phyloP scores from a whole-genome alignment of 1,284 basidiomycete species.

The Marasmius fiardii region DNA sequence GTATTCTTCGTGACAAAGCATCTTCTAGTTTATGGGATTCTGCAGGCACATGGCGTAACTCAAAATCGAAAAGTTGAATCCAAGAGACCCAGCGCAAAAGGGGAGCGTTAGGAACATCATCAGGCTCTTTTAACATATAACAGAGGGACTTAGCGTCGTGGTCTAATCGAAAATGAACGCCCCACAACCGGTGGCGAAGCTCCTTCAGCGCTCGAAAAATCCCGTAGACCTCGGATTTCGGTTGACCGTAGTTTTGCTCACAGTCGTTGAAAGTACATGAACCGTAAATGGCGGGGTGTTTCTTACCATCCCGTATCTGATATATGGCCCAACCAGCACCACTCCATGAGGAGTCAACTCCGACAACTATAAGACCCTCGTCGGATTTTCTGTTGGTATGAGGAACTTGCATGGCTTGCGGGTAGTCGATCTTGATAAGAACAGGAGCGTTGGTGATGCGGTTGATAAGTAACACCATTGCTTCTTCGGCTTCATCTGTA shows the following conservation, averaged over 20 bases:
- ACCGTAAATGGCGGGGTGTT: slow-evolving; percentile 25
- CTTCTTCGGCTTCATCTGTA: slow-evolving; percentile 15
- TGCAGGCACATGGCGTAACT: slow-evolving; percentile 27
- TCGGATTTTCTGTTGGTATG: slow-evolving; percentile 7
- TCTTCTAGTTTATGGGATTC: slow-evolving; percentile 24
- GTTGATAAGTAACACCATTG: slow-evolving; percentile 25
- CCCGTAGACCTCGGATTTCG: slow-evolving; percentile 35
- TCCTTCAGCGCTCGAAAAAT: slow-evolving; percentile 30
- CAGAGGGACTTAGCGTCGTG: slow-evolving; percentile 30
- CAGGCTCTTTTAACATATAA: slow-evolving; percentile 31
- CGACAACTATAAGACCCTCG: slow-evolving; percentile 27
- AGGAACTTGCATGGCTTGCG: slow-evolving; percentile 12
- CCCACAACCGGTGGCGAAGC: slow-evolving; percentile 25
- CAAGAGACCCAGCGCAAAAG: slow-evolving; percentile 32
- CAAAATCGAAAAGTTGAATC: slow-evolving; percentile 29
- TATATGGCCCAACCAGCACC: slow-evolving; percentile 30
- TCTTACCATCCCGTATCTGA: slow-evolving; percentile 20
- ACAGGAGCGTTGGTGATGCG: slow-evolving; percentile 22
- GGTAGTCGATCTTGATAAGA: slow-evolving; percentile 26
- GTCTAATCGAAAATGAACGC: slow-evolving; percentile 29
- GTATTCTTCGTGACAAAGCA: slow-evolving; percentile 23
- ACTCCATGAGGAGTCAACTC: slow-evolving; percentile 28
- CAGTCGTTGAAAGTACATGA: slow-evolving; percentile 29
- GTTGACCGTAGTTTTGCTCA: slow-evolving; percentile 32
- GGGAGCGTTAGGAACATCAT: slow-evolving; percentile 30